Base-by-base conservation (phyloP, 2,329 filamentous ascomycete genomes). In the Botrytis deweyae region DNA sequence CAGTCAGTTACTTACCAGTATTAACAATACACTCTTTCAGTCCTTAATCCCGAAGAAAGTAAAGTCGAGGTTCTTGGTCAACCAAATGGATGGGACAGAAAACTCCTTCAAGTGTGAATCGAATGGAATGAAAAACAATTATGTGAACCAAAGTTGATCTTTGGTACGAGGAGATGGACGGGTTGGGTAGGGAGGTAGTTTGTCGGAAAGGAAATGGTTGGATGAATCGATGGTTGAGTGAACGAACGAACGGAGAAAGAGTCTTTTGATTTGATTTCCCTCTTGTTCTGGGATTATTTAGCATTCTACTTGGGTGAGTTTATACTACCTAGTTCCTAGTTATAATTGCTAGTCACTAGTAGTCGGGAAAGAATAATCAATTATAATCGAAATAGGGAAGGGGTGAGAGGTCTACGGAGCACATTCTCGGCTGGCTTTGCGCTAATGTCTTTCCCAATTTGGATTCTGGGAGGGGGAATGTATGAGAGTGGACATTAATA, bases 131-230 rank as follows among this genome's bases (percentile, higher is more conserved):
- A 14, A 10, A 44, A 55, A 55, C 52, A 55, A 22, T 20, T 25
- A 55, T 38, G 10, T 68, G 44, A 49, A 36, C 52, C 12, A 49
- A 59, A 74, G 46, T 55, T 33, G 25, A 61, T 58, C 14, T 49
- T n/a, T 67, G 72, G 46, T n/a, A 20, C 12, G 14, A 14, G 12
- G 40, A 14, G 33, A 22, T 59, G 12, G 49, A n/a, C n/a, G 22
- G 10, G 22, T 14, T 25, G 6, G 49, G 22, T 22, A 36, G 52
- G 33, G 10, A 25, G 38, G 46, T 16, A 9, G 42, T 38, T 25
- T 42, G 36, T 38, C 44, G 49, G 40, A 42, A 74, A 73, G 52
- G 72, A 72, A 46, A 36, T 73, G 36, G 58, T 71, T 38, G 63
- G 55, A 68, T 63, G 46, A 44, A 25, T 42, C 1, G 25, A 49